These are phyloP conservation scores for Tricholoma terreum DNA, from an alignment of 768 basidiomycete species.

Conservation along the genomic window DNA sequence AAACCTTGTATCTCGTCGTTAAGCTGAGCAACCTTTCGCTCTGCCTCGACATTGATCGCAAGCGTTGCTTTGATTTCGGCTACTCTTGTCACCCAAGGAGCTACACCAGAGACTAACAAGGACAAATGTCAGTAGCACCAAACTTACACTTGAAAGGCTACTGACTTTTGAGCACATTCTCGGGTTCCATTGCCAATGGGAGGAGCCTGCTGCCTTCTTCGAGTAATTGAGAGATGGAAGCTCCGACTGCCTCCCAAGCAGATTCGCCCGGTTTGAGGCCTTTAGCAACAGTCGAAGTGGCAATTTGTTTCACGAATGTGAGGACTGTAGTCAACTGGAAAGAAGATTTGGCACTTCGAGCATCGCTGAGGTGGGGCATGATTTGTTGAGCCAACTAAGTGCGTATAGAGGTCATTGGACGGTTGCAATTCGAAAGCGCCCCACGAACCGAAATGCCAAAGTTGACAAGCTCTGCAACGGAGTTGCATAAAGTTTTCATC, in stretches of 20 bases:
- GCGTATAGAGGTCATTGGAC: neutral
- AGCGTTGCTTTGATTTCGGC: slow-evolving; percentile 79
- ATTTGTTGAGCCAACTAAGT: slow-evolving; percentile 83
- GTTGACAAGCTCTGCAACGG: slow-evolving; percentile 79
- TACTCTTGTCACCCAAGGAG: slow-evolving; percentile 85
- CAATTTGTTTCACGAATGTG: slow-evolving; percentile 69
- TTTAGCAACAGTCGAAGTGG: slow-evolving; percentile 66
- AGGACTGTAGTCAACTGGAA: slow-evolving; percentile 76
- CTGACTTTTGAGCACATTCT: slow-evolving; percentile 79
- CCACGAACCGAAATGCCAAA: slow-evolving; percentile 81
- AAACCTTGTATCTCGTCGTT: slow-evolving; percentile 91
- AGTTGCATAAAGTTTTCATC: slow-evolving; percentile 67
- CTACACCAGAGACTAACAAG: slow-evolving; percentile 58
- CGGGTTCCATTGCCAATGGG: slow-evolving; percentile 67
- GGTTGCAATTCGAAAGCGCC: neutral
- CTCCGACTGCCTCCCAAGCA: slow-evolving; percentile 76
- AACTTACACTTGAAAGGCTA: neutral
- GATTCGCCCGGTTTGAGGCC: slow-evolving; percentile 60
- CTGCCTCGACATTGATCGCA: slow-evolving; percentile 89
- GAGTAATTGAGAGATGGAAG: slow-evolving; percentile 64
- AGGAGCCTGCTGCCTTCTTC: slow-evolving; percentile 70
- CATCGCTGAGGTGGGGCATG: slow-evolving; percentile 81
- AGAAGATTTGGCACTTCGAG: slow-evolving; percentile 70
- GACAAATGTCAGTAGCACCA: slow-evolving; percentile 1
- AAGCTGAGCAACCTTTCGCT: slow-evolving; percentile 79